Evolutionary conservation across 768 basidiomycete genomes (phyloP).

Genomic region (Crucibulum laeve): DNA sequence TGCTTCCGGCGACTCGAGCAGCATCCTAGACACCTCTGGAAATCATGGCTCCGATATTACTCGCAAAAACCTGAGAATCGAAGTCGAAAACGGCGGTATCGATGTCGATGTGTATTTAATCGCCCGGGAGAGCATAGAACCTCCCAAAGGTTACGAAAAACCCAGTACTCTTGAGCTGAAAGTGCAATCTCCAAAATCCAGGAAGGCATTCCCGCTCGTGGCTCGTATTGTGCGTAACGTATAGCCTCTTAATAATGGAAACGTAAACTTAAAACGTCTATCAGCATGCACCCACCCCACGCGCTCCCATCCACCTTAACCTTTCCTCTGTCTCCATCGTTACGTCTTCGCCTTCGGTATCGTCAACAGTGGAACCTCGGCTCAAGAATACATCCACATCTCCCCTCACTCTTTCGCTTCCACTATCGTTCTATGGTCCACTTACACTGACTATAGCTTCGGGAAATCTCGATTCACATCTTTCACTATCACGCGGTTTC

Average conservation of each 20-base stretch:
- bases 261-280: background rate
- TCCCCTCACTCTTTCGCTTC: slow-evolving; percentile 28
- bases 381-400: slow-evolving; percentile 7
- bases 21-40: background rate
- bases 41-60: background rate
- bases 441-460: slow-evolving; percentile 29
- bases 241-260: background rate
- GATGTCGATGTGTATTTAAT: slow-evolving; percentile 28
- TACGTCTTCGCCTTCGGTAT: slow-evolving; percentile 3
- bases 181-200: background rate
- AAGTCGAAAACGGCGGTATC: slow-evolving; percentile 35
- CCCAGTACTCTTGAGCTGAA: background rate
- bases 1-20: background rate
- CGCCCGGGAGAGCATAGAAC: background rate
- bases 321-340: slow-evolving; percentile 26
- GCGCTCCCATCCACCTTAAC: slow-evolving; percentile 28
- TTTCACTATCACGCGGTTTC: slow-evolving; percentile 26
- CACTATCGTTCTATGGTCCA: slow-evolving; percentile 37
- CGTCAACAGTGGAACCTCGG: too few species aligned
- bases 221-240: slow-evolving; percentile 33
- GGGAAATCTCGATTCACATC: slow-evolving; percentile 31
- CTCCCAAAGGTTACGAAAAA: background rate
- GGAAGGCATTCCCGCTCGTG: slow-evolving; percentile 23
- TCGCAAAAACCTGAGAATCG: slow-evolving; percentile 34
- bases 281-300: slow-evolving; percentile 32